Evolutionary conservation across 495 filamentous ascomycete genomes (phyloP), one percentile per base, ranked within the genome.

Genomic region (Podospora didyma): DNA sequence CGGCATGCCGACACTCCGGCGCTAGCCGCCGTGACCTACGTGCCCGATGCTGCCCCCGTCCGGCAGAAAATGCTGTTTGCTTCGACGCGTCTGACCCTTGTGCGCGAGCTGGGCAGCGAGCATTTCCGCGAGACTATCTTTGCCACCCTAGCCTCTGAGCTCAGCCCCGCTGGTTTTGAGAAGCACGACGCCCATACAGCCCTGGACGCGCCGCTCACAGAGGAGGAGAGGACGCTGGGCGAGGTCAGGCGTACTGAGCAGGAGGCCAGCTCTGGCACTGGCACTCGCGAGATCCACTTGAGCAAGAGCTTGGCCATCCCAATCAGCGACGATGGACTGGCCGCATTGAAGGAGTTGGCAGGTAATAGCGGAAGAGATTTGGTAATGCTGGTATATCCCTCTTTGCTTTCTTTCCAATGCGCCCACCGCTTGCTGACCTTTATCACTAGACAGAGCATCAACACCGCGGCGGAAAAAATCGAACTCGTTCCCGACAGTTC

Each of bases 61-160:
- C 87, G 94, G 39, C 87, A 93, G 62, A 98, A 98, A 81, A 97
- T 91, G 79, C 82, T 98, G 48, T 96, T 97, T 72, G 93, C 94
- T 34, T 83, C 88, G 37, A 96, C 94, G 17, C 83, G 91, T 41
- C 77, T 92, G 53, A 92, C 91, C 0, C 79, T 98, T 10, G 77
- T 86, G 41, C 81, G 93, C 41, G 92, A 96, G 73, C 79, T 98
- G 17, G 94, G 94, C 47, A 85, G 82, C 19, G 94, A 97, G 72
- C 85, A 89, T 68, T 97, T 98, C 73, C 71, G 82, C 55, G 85
- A 87, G 58, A 86, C 82, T 35, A 80, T 90, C 3, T 87, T 96
- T 62, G 88, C 87, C 21, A 93, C 89, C 1, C 86, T 79, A 3
- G 82, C 89, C 60, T 80, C 85, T 41, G 89, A 92, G 61, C 70